Conservation (phyloP, 768 basidiomycete species). For the Leccinum uliginosum region DNA sequence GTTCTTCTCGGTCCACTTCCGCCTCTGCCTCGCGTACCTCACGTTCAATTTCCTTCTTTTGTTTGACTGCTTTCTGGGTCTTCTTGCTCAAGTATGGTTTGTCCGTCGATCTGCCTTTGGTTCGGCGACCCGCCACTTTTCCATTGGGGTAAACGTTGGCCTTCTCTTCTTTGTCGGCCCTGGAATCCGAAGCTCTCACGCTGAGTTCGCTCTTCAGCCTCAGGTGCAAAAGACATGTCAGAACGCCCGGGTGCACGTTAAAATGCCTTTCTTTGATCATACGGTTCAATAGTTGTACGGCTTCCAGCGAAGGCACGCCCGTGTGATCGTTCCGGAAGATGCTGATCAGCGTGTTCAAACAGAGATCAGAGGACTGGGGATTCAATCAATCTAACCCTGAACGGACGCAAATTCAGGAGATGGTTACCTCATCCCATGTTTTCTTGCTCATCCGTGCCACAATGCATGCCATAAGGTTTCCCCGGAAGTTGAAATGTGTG, state of each 20-base stretch:
- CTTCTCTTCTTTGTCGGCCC: conserved; percentile 50
- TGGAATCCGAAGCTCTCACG: conserved; percentile 71
- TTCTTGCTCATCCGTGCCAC: conserved; percentile 78
- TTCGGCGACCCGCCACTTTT: conserved; percentile 35
- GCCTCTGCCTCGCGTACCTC: conserved; percentile 95
- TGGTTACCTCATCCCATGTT: conserved; percentile 82
- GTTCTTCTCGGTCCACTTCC: conserved; percentile 89
- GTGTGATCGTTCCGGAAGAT: conserved; percentile 83
- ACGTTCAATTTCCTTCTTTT: conserved; percentile 84
- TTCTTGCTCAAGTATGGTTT: conserved; percentile 90
- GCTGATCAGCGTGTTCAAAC: conserved; percentile 72
- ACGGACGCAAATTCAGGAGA: conserved; percentile 3
- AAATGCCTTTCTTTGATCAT: conserved; percentile 95
- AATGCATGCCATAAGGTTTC: conserved; percentile 86
- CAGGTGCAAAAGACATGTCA: conserved; percentile 79
- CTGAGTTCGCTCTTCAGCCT: conserved; percentile 84
- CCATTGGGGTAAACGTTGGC: conserved; percentile 36
- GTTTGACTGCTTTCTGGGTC: conserved; percentile 77
- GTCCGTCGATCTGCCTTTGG: conserved; percentile 54
- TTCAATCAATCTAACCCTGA: conserved; percentile 8
- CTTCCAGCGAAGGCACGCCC: conserved; percentile 78
- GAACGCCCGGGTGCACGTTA: conserved; percentile 83
- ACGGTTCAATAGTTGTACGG: conserved; percentile 85
- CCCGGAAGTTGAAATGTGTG: conserved; percentile 95
- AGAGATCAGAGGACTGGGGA: conserved; percentile 76